Percentiles rank a stretch among this genome's conserved stretches.
These are phyloP conservation scores for Exophiala sideris DNA, from an alignment of 2,329 filamentous ascomycete species.

Conservation along the genomic window DNA sequence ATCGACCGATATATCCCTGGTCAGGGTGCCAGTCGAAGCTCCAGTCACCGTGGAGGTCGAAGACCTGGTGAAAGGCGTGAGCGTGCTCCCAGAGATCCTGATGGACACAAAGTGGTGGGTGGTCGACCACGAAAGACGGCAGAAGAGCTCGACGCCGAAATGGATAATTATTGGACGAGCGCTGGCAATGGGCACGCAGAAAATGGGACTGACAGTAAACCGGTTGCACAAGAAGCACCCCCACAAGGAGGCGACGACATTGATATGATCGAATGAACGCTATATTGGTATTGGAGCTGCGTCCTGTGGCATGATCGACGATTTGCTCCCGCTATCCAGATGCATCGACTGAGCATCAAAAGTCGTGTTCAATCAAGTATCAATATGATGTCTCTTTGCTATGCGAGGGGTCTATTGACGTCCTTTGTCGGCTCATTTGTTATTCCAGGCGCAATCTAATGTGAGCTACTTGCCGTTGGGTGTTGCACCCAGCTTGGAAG, in stretches of 20 bases:
- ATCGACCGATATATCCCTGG: constrained; percentile 80
- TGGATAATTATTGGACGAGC: constrained; percentile 83
- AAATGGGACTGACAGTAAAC: constrained; percentile 28
- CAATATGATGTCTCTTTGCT: neutral
- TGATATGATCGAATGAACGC: constrained; percentile 64
- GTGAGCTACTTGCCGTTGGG: neutral
- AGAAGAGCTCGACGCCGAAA: constrained; percentile 91
- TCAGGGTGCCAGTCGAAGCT: constrained; percentile 40
- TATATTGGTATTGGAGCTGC: neutral
- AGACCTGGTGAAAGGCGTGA: constrained; percentile 43
- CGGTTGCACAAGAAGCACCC: constrained; percentile 32
- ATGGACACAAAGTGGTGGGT: constrained; percentile 46
- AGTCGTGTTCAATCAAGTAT: neutral
- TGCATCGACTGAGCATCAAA: too few species aligned
- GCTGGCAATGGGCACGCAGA: constrained; percentile 39
- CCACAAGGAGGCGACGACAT: constrained; percentile 53
- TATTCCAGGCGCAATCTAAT: neutral
- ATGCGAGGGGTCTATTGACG: neutral
- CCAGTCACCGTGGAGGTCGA: constrained; percentile 44
- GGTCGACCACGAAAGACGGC: constrained; percentile 77
- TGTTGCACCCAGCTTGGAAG: constrained; percentile 13
- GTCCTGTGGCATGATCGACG: neutral
- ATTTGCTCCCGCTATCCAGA: neutral
- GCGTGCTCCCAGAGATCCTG: constrained; percentile 30
- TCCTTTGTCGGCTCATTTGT: neutral